Evolutionary conservation across 768 basidiomycete genomes (phyloP).

Genomic region (Auriscalpium microsporum): DNA sequence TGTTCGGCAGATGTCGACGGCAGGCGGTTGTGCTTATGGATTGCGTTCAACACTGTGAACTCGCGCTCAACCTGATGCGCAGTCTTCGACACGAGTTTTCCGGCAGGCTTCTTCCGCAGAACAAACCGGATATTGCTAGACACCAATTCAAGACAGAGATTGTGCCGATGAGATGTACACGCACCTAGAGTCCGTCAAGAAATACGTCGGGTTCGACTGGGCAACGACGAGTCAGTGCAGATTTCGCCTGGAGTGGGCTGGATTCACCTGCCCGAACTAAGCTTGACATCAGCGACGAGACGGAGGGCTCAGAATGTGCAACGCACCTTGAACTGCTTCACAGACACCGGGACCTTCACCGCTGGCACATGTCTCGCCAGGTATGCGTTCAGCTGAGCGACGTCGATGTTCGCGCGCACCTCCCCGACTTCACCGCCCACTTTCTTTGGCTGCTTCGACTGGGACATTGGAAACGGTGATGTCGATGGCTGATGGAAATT

Average conservation of each 20-base stretch:
- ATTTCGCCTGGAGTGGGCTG: neutral
- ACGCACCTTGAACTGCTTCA: slow-evolving; percentile 90
- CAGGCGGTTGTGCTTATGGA: slow-evolving; percentile 63
- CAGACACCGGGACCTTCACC: slow-evolving; percentile 55
- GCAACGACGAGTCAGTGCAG: neutral
- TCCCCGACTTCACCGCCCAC: slow-evolving; percentile 73
- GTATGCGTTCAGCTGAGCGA: slow-evolving; percentile 55
- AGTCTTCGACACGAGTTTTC: slow-evolving; percentile 77
- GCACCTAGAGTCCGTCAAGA: slow-evolving; percentile 71
- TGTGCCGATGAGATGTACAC: slow-evolving; percentile 16
- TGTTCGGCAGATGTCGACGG: slow-evolving; percentile 39
- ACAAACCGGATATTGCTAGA: slow-evolving; percentile 56
- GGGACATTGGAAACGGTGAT: too few species aligned
- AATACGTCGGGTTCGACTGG: slow-evolving; percentile 95
- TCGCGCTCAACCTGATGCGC: slow-evolving; percentile 96
- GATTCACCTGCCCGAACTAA: slow-evolving; percentile 79
- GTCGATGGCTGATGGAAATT: too few species aligned
- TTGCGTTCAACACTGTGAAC: slow-evolving; percentile 68
- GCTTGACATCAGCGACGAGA: neutral
- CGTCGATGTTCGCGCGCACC: slow-evolving; percentile 61
- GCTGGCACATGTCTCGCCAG: slow-evolving; percentile 46
- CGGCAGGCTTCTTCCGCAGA: slow-evolving; percentile 88
- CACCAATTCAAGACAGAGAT: slow-evolving; percentile 1
- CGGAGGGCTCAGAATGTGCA: neutral
- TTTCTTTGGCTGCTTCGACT: neutral